Base-by-base conservation (phyloP, 78 protist species). In the Planoprotostelium fungivorum region DNA sequence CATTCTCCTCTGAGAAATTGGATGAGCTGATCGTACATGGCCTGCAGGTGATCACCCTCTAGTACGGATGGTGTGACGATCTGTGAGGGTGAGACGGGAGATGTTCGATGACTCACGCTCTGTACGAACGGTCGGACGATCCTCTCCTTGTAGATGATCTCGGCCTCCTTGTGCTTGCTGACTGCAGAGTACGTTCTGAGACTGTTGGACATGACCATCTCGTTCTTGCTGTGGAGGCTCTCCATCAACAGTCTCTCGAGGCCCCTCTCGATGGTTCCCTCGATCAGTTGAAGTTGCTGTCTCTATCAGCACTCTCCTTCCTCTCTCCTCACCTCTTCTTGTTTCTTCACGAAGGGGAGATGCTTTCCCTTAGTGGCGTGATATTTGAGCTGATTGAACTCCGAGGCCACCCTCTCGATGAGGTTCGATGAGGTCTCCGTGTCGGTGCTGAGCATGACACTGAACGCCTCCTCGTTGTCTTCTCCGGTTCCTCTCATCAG, bases 321-420 rank as follows among this genome's bases (percentile, higher is more conserved):
- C n/a, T n/a, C 73, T 16, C 5, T 25, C 5, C 5, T 51, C 73
- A 51, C 73, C 73, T 51, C 73, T 5, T 51, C 73, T 51, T 51
- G 73, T 51, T 51, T 51, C 73, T 51, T 51, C 31, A 51, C 73
- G 16, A 51, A 51, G 16, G 73, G 73, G 31, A 51, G 73, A 16
- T 51, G 73, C 16, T 16, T 51, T 51, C 73, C 73, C 16, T 51
- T 51, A 25, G 73, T 16, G 16, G 73, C 73, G 73, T 51, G 73
- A 16, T 51, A 90, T 35, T 87, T 38, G n/a, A 90, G 63, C 29
- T 86, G 89, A 63, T 86, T 90, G 89, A 90, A 90, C 87, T 87
- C 93, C 29, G 88, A 37, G 10, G 93, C 93, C 0, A 90, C 89
- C 34, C 93, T 38, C 34, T 90, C 93, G 38, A 63, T 84, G 38